Evolutionary conservation across 345 rosid genomes (phyloP), one percentile per base, ranked within the genome.

Genomic region (Eucalyptus brandiana): DNA sequence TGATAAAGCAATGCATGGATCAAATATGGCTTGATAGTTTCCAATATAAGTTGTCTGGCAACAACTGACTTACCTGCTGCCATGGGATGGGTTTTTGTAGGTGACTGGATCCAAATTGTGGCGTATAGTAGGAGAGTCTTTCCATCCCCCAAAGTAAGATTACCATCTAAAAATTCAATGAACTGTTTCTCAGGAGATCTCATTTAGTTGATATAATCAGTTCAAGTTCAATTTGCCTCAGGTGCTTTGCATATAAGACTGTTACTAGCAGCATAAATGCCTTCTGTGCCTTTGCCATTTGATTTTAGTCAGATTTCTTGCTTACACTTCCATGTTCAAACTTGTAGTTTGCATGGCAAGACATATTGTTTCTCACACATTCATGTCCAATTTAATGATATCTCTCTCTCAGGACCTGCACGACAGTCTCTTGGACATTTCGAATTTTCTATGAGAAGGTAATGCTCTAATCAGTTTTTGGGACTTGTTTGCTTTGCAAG

Each of bases 361-460:
- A 44, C 83, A 37, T 37, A 32, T 76, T 76, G 47, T 76, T 76
- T 76, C 47, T 76, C 47, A 40, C 28, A 40, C 47, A 40, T 21
- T 76, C 47, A 76, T 76, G 47, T 40, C 83, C 83, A 76, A 76
- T 76, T 76, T 40, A 40, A 76, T 76, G 83, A 37, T 51, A 13
- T 87, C 65, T 69, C 87, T 76, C 88, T 87, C 89, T 86, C 95
- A 97, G 99, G 96, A 97, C 99, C 42, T 97, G 99, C 92, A 97
- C 98, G 56, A 95, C 99, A 44, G 96, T 96, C 90, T 95, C 99
- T 89, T 96, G 97, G 97, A 95, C 98, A 88, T 97, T 97, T 91
- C 98, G 99, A 90, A 92, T 91, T 90, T 97, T 97, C 94, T 97
- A 96, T 83, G 98, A 96, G 94, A 97, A 96, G 98, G 99, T 95